A percentile compares a stretch with the other conserved stretches of the same genome.
These are phyloP conservation scores for Aspergillus sp. DNA, from an alignment of 2,329 filamentous ascomycete species.

Conservation along the genomic window DNA sequence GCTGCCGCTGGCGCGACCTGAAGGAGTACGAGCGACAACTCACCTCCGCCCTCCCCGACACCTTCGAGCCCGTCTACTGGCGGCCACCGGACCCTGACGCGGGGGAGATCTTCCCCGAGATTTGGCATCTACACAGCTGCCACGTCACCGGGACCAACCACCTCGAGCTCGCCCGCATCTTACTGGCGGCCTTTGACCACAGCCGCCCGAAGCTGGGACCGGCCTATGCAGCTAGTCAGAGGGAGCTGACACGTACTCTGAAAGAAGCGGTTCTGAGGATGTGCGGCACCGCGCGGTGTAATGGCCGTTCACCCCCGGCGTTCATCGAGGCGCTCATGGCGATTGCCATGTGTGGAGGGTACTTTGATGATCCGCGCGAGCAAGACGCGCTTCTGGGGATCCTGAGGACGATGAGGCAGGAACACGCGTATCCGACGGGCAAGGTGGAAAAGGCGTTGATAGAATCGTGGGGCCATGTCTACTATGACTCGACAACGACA, in stretches of 20 bases:
- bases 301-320: slow-evolving; percentile 51
- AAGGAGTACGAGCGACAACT: slow-evolving; percentile 1
- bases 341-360: slow-evolving; percentile 31
- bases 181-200: slow-evolving; percentile 58
- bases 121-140: slow-evolving; percentile 58
- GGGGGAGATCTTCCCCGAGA: slow-evolving; percentile 54
- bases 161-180: slow-evolving; percentile 57
- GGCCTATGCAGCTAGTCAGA: slow-evolving; percentile 14
- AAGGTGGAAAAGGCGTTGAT: slow-evolving; percentile 36
- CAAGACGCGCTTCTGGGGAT: slow-evolving; percentile 26
- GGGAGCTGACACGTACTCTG: slow-evolving; percentile 23
- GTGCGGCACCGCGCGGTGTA: slow-evolving; percentile 55
- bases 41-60: slow-evolving; percentile 17
- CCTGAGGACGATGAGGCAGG: slow-evolving; percentile 46
- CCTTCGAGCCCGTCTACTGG: slow-evolving; percentile 57
- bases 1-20: not conserved
- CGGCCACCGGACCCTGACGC: slow-evolving; percentile 35
- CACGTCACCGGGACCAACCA: slow-evolving; percentile 62
- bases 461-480: no score
- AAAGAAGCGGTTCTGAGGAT: slow-evolving; percentile 50
- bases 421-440: slow-evolving; percentile 54
- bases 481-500: no score
- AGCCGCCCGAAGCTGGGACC: slow-evolving; percentile 51
- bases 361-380: slow-evolving; percentile 25
- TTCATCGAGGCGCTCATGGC: slow-evolving; percentile 45